Base-by-base conservation (phyloP, 2,329 filamentous ascomycete genomes). In the Huntiella savannae region DNA sequence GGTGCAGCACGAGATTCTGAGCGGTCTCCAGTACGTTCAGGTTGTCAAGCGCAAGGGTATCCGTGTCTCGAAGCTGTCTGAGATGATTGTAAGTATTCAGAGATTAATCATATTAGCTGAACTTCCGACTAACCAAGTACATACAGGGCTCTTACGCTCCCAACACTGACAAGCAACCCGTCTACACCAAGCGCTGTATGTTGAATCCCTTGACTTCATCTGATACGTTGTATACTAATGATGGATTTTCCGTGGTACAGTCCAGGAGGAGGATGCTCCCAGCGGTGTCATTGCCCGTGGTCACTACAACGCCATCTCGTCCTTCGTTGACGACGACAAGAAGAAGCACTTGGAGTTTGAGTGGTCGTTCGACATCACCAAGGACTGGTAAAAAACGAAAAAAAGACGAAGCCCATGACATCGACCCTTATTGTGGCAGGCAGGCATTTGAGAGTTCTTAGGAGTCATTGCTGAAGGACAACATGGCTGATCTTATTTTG, bases 1-100 rank as follows among this genome's bases (percentile, higher is more conserved):
- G 67, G 91, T 98, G 40, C 86, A 98, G 70, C 86, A 95, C 62
- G 82, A 96, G 64, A 88, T 98, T 54, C 74, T 96, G 47, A 91
- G 83, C 56, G 91, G 91, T 40, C 67, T 98, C 59, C 92, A 95
- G 68, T 98, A 96, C 63, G 75, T 98, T 49, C 91, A 98, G 67
- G 74, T 86, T 36, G 82, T 95, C 52, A 93, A 91, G 73, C 73
- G 87, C 56, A 86, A 86, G 70, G 82, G 83, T 46, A 72, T 96
- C 60, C 76, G 75, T 50, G 76, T 88, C 51, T 83, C 81, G 68
- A 98, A 95, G 75, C 82, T 91, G 58, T 82, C 92, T 56, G 88
- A 96, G 69, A 98, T 98, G 91, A 82, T 98, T 73, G 86, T 91
- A 64, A 58, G 79, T 70, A 32, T 17, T 11, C 19, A 33, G n/a